Evolutionary conservation across 1,284 basidiomycete species (phyloP).

Genomic region (Athelia sp.): DNA sequence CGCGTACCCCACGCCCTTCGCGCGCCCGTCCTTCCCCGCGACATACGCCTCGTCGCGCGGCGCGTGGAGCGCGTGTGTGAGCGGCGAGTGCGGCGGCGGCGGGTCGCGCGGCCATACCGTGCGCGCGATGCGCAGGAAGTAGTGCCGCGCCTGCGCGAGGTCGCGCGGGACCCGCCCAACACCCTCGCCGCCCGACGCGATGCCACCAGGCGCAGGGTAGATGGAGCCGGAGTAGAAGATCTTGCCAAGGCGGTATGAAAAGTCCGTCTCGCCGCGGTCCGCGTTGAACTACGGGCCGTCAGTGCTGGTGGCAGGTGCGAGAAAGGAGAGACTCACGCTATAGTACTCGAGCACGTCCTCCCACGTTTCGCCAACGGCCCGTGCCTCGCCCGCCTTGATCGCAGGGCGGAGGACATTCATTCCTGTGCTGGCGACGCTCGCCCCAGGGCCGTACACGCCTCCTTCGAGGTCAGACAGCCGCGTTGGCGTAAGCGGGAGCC

Average conservation of each 20-base stretch:
- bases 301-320: background rate
- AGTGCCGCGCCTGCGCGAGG: constrained; percentile 69
- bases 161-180: constrained; percentile 78
- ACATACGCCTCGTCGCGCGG: too few relatives aligned
- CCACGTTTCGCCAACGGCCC: constrained; percentile 86
- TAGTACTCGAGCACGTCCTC: constrained; percentile 91
- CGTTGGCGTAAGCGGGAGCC: constrained; percentile 78
- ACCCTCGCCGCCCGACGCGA: constrained; percentile 81
- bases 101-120: constrained; percentile 80
- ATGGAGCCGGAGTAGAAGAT: constrained; percentile 94
- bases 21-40: constrained; percentile 51
- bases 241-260: constrained; percentile 83
- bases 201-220: constrained; percentile 68
- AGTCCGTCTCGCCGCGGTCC: constrained; percentile 81
- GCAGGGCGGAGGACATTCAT: constrained; percentile 66
- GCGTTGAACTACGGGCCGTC: constrained; percentile 92
- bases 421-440: constrained; percentile 86
- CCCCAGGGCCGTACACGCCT: constrained; percentile 90
- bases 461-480: constrained; percentile 88
- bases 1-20: constrained; percentile 59
- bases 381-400: constrained; percentile 79
- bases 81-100: constrained; percentile 32
- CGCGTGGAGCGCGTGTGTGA: constrained; percentile 29
- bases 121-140: constrained; percentile 80
- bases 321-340: constrained; percentile 15